phyloP scores from a whole-genome alignment of 257 asterid genomes.

The Parsonsia alboflavescens region DNA sequence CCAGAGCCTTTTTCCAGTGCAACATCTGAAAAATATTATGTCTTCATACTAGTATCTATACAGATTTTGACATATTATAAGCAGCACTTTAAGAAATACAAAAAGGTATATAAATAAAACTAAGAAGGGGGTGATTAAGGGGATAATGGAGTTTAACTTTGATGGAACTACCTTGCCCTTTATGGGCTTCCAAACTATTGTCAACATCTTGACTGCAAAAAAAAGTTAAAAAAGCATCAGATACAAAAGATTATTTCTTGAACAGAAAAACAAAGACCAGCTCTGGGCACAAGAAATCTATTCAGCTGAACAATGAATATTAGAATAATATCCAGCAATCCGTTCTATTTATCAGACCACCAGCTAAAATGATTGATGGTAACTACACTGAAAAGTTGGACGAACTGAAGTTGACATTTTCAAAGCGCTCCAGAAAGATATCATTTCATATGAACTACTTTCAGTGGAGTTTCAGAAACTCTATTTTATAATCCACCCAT shows the following conservation, averaged over 20 bases:
- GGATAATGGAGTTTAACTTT: neutral
- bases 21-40: conserved; percentile 12
- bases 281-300: neutral
- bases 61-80: neutral
- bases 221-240: conserved; percentile 28
- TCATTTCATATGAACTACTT: neutral
- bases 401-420: neutral
- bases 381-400: neutral
- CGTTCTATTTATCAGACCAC: neutral
- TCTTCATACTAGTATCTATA: neutral
- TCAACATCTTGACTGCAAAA: conserved; percentile 39
- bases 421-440: neutral
- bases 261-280: neutral
- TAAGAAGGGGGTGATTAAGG: neutral
- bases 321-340: neutral
- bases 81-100: neutral
- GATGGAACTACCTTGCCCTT: conserved; percentile 37
- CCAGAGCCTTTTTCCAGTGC: conserved; percentile 21
- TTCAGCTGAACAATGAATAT: neutral
- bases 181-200: conserved; percentile 19
- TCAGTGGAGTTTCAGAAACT: too few relatives aligned
- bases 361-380: neutral
- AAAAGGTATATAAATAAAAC: neutral
- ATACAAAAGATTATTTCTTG: neutral
- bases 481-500: neutral